Conservation (phyloP, 2,329 filamentous ascomycete genomes). For the Diaporthe aspalathi region DNA sequence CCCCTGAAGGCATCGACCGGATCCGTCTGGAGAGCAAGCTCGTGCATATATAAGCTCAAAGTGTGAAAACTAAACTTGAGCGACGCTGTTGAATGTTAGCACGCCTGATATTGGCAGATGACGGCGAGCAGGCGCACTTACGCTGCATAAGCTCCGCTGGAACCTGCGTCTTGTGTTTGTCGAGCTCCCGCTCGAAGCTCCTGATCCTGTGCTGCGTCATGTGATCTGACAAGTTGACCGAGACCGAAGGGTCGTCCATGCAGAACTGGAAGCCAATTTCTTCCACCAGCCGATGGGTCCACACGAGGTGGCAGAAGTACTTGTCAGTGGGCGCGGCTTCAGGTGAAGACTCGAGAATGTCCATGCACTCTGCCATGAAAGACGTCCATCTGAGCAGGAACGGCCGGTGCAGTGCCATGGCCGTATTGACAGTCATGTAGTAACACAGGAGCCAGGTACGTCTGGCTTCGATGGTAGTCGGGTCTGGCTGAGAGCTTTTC, state of each 20-base stretch:
- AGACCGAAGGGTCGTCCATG: slow-evolving; percentile 71
- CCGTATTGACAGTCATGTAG: slow-evolving; percentile 68
- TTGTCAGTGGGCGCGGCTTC: slow-evolving; percentile 68
- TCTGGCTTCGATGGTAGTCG: slow-evolving; percentile 65
- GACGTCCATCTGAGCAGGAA: slow-evolving; percentile 69
- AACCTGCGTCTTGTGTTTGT: slow-evolving; percentile 68
- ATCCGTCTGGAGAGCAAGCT: slow-evolving; percentile 77
- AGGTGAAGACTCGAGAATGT: slow-evolving; percentile 63
- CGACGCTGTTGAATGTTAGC: slow-evolving; percentile 59
- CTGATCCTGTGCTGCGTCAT: slow-evolving; percentile 74
- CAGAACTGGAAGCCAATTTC: slow-evolving; percentile 75
- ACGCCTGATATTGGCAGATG: neutral
- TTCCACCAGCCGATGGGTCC: slow-evolving; percentile 73
- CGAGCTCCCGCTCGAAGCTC: slow-evolving; percentile 73
- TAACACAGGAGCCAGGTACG: slow-evolving; percentile 71
- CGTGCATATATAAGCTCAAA: slow-evolving; percentile 79
- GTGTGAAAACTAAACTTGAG: slow-evolving; percentile 73
- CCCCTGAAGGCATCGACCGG: slow-evolving; percentile 65
- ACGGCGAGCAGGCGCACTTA: slow-evolving; percentile 53
- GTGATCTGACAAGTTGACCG: slow-evolving; percentile 68
- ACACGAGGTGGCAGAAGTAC: slow-evolving; percentile 69
- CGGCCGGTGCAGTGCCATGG: slow-evolving; percentile 71
- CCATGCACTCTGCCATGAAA: slow-evolving; percentile 71
- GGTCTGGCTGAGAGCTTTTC: slow-evolving; percentile 59
- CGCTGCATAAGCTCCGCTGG: slow-evolving; percentile 64